Conservation (phyloP, 768 basidiomycete species). For the Naganishia friedmannii region DNA sequence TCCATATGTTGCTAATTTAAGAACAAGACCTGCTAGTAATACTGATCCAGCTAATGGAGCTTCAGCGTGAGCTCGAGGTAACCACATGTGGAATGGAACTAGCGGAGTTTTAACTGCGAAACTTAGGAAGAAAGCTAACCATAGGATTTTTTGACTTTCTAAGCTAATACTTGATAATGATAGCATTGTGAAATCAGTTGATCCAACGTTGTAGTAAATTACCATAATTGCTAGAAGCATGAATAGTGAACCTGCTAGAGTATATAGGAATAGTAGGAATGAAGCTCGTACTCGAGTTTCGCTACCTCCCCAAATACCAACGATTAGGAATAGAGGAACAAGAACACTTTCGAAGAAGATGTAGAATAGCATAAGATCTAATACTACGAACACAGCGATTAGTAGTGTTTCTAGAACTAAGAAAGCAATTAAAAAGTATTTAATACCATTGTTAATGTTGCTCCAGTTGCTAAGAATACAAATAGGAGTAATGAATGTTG, state of each 20-base stretch:
- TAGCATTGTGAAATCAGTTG: constrained; percentile 42
- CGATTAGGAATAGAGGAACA: constrained; percentile 39
- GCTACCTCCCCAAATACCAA: constrained; percentile 39
- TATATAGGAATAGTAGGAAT: constrained; percentile 41
- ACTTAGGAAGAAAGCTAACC: constrained; percentile 42
- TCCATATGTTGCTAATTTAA: constrained; percentile 43
- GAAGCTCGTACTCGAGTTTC: constrained; percentile 38
- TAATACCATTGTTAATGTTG: constrained; percentile 36
- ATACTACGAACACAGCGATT: constrained; percentile 36
- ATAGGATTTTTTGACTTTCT: constrained; percentile 40
- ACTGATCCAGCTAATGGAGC: constrained; percentile 38
- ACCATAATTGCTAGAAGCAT: constrained; percentile 42
- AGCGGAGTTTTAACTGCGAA: constrained; percentile 40
- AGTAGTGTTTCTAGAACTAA: constrained; percentile 36
- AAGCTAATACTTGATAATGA: constrained; percentile 38
- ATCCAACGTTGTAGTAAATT: constrained; percentile 39
- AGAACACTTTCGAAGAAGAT: constrained; percentile 38
- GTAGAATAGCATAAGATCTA: constrained; percentile 38
- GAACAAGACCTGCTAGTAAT: constrained; percentile 38
- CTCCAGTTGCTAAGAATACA: constrained; percentile 39
- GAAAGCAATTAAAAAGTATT: constrained; percentile 35
- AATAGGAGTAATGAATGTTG: constrained; percentile 37
- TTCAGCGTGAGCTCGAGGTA: constrained; percentile 41
- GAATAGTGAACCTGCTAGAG: constrained; percentile 41
- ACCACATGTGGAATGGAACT: constrained; percentile 39